Conservation (phyloP, 108 stramenopile species). For the Phaeodactylum tricornutum region DNA sequence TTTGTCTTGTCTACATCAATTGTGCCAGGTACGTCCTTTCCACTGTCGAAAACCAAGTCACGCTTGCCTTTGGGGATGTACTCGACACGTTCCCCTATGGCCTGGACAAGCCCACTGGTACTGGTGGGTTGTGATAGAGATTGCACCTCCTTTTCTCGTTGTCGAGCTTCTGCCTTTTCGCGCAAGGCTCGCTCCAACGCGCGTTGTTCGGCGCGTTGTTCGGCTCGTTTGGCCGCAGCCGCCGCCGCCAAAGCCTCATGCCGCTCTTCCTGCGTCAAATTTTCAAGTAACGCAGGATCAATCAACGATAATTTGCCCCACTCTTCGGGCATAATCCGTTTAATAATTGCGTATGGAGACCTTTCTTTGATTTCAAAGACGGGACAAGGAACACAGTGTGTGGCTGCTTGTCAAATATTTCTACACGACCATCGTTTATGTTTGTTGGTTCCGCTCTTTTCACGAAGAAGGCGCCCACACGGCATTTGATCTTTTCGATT, state of each 20-base stretch:
- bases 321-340: too few species aligned
- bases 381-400: too few species aligned
- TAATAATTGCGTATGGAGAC: too few species aligned
- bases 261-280: constrained; percentile 43
- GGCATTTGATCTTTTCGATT: too few species aligned
- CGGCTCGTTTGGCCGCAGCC: constrained; percentile 52
- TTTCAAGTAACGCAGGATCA: constrained; percentile 45
- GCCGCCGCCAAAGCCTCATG: constrained; percentile 56
- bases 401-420: too few species aligned
- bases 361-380: too few species aligned
- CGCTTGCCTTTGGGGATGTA: constrained; percentile 11
- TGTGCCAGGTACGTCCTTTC: background rate
- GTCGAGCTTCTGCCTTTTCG: constrained; percentile 21
- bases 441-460: too few species aligned
- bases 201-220: constrained; percentile 63
- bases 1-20: too few species aligned
- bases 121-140: background rate
- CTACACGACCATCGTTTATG: too few species aligned
- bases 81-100: constrained; percentile 1
- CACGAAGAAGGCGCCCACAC: too few species aligned
- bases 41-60: constrained; percentile 17
- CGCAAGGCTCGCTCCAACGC: constrained; percentile 48
- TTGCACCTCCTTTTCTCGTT: background rate
- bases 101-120: background rate
- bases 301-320: constrained; percentile 24